Evolutionary conservation across 2,329 filamentous ascomycete species (phyloP).

Genomic region (Phaeosphaeriaceae sp.): DNA sequence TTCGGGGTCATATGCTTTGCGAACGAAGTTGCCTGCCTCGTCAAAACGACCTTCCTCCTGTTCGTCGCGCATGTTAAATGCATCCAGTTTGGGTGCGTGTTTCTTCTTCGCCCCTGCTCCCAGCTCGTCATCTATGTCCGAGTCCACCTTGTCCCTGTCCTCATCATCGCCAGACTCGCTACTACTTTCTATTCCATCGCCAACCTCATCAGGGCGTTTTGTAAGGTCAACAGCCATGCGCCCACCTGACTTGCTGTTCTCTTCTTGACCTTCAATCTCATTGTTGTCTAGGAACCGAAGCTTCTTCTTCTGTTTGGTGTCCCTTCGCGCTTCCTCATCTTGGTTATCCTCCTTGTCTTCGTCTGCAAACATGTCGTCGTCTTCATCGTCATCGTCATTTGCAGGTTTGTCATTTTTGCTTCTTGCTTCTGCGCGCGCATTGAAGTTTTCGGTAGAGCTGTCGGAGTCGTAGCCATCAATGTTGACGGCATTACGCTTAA

Average conservation of each 20-base stretch:
- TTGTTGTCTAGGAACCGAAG: constrained; percentile 65
- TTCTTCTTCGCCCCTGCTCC: constrained; percentile 89
- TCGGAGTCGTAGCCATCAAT: constrained; percentile 97
- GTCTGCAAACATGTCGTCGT: constrained; percentile 83
- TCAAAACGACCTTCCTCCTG: constrained; percentile 94
- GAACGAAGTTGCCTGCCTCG: constrained; percentile 86
- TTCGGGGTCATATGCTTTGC: constrained; percentile 87
- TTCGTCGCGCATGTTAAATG: constrained; percentile 91
- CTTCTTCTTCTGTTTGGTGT: constrained; percentile 66
- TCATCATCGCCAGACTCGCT: constrained; percentile 68
- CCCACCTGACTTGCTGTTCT: constrained; percentile 74
- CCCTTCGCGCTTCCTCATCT: constrained; percentile 58
- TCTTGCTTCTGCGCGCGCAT: constrained; percentile 70
- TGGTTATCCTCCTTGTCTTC: constrained; percentile 65
- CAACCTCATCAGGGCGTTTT: constrained; percentile 33
- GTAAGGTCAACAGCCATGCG: constrained; percentile 68
- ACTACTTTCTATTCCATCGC: constrained; percentile 68
- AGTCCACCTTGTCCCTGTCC: constrained; percentile 68
- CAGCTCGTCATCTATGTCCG: constrained; percentile 82
- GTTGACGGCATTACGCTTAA: constrained; percentile 93
- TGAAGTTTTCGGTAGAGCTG: constrained; percentile 87
- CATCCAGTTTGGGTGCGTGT: constrained; percentile 91
- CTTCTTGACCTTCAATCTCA: constrained; percentile 81
- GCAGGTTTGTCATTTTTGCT: constrained; percentile 51
- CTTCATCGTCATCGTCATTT: constrained; percentile 59